These are phyloP conservation scores for Monosporascus ibericus DNA, from an alignment of 2,329 filamentous ascomycete species.

Conservation along the genomic window DNA sequence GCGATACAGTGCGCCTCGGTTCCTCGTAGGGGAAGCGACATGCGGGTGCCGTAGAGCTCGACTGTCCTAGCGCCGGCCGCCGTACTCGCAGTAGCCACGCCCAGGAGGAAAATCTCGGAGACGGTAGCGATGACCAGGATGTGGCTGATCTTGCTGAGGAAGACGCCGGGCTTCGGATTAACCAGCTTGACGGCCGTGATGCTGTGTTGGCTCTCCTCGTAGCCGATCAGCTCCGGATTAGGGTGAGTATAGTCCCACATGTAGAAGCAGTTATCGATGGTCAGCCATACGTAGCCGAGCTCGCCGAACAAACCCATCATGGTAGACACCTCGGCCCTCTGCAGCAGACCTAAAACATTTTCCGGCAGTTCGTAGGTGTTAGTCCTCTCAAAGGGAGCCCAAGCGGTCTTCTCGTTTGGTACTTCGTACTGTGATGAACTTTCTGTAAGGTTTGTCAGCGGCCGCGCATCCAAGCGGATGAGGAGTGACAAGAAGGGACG, in stretches of 20 bases:
- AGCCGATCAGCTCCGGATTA: slow-evolving; percentile 87
- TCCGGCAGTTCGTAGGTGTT: slow-evolving; percentile 88
- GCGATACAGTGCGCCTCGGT: slow-evolving; percentile 72
- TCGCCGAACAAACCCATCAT: slow-evolving; percentile 93
- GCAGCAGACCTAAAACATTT: slow-evolving; percentile 86
- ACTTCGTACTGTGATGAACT: slow-evolving; percentile 90
- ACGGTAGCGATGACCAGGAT: slow-evolving; percentile 85
- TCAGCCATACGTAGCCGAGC: slow-evolving; percentile 90
- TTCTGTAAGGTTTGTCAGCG: slow-evolving; percentile 46
- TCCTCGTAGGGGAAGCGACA: slow-evolving; percentile 72
- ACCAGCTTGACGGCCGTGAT: slow-evolving; percentile 91
- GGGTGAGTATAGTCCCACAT: slow-evolving; percentile 95
- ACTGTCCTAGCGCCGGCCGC: slow-evolving; percentile 67
- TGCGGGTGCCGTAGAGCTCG: slow-evolving; percentile 80
- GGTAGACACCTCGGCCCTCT: slow-evolving; percentile 80
- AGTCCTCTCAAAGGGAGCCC: slow-evolving; percentile 84
- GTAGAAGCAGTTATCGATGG: slow-evolving; percentile 92
- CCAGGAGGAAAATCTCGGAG: slow-evolving; percentile 79
- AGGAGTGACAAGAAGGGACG: neutral
- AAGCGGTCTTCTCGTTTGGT: slow-evolving; percentile 58
- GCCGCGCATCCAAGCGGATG: slow-evolving; percentile 5
- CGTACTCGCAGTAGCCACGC: slow-evolving; percentile 63
- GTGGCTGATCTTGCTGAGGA: slow-evolving; percentile 78
- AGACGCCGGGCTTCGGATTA: slow-evolving; percentile 78
- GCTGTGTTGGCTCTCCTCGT: slow-evolving; percentile 79